Conservation (phyloP, 2,329 filamentous ascomycete species). For the Pseudopithomyces maydicus region DNA sequence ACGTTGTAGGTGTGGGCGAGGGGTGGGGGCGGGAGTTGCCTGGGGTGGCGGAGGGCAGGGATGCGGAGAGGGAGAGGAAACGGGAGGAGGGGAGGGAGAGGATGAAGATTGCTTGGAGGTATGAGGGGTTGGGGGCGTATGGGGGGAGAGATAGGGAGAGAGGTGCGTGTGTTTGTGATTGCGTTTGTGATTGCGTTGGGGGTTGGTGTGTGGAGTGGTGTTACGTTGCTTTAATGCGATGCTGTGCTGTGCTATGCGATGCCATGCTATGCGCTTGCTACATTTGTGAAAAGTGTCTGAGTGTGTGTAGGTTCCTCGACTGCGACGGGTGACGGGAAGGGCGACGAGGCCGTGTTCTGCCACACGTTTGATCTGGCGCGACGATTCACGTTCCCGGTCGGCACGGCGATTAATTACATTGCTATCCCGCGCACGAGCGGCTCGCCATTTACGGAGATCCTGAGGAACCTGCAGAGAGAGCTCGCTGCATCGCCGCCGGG, state of each 20-base stretch:
- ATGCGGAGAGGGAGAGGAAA: conserved; percentile 29
- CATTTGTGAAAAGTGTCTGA: conserved; percentile 13
- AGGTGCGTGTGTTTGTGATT: conserved; percentile 59
- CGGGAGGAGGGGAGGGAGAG: conserved; percentile 63
- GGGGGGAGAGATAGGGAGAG: conserved; percentile 69
- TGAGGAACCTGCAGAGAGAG: conserved; percentile 65
- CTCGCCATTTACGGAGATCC: conserved; percentile 68
- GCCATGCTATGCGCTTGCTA: neutral
- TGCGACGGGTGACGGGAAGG: conserved; percentile 46
- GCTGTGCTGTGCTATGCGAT: neutral
- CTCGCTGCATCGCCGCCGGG: conserved; percentile 56
- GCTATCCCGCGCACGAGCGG: conserved; percentile 65
- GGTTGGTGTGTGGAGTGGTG: too few relatives aligned
- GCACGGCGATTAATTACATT: conserved; percentile 51
- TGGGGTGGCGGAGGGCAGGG: conserved; percentile 62
- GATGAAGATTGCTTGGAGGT: conserved; percentile 99
- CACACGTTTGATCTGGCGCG: conserved; percentile 60
- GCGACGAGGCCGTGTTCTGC: conserved; percentile 54
- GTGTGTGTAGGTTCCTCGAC: conserved; percentile 22
- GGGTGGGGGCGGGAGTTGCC: conserved; percentile 85
- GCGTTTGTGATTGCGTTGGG: too few relatives aligned
- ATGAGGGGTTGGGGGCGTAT: conserved; percentile 82
- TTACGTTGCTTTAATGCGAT: too few relatives aligned
- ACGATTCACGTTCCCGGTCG: conserved; percentile 49
- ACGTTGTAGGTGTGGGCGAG: conserved; percentile 80